phyloP scores from a whole-genome alignment of 2,329 filamentous ascomycete species.

The Trichoderma polysporum region DNA sequence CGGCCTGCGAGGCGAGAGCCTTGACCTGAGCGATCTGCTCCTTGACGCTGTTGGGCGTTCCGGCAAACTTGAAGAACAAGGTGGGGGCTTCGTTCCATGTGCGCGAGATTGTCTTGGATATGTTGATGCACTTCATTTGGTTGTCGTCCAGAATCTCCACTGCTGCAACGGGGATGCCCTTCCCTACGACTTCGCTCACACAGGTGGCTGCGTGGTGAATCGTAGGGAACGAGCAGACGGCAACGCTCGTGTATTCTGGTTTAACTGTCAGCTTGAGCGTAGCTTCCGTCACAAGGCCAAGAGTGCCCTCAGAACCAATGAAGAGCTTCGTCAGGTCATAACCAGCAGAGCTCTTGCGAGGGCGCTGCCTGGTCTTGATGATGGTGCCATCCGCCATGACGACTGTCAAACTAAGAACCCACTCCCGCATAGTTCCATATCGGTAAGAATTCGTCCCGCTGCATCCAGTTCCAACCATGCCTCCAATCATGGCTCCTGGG shows the following conservation, averaged over 20 bases:
- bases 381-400: slow-evolving; percentile 88
- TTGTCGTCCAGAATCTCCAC: slow-evolving; percentile 90
- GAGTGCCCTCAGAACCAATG: slow-evolving; percentile 86
- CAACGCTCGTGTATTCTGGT: slow-evolving; percentile 77
- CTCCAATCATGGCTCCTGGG: slow-evolving; percentile 88
- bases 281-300: slow-evolving; percentile 88
- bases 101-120: slow-evolving; percentile 63
- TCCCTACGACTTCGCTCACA: slow-evolving; percentile 74
- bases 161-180: slow-evolving; percentile 83
- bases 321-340: slow-evolving; percentile 90
- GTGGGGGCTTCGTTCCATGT: slow-evolving; percentile 72
- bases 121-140: slow-evolving; percentile 74
- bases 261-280: slow-evolving; percentile 82
- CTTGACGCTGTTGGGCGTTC: slow-evolving; percentile 68
- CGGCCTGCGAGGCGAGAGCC: slow-evolving; percentile 58
- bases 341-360: slow-evolving; percentile 84
- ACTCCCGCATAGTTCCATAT: slow-evolving; percentile 93
- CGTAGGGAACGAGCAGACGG: slow-evolving; percentile 60
- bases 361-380: slow-evolving; percentile 84
- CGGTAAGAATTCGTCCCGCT: slow-evolving; percentile 86
- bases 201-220: slow-evolving; percentile 75
- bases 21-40: slow-evolving; percentile 73
- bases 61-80: slow-evolving; percentile 81
- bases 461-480: slow-evolving; percentile 75
- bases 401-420: slow-evolving; percentile 83